Percentiles rank a stretch among this genome's conserved stretches.
phyloP scores from a whole-genome alignment of 2,329 filamentous ascomycete species.

The Lasiodiplodia citricola region DNA sequence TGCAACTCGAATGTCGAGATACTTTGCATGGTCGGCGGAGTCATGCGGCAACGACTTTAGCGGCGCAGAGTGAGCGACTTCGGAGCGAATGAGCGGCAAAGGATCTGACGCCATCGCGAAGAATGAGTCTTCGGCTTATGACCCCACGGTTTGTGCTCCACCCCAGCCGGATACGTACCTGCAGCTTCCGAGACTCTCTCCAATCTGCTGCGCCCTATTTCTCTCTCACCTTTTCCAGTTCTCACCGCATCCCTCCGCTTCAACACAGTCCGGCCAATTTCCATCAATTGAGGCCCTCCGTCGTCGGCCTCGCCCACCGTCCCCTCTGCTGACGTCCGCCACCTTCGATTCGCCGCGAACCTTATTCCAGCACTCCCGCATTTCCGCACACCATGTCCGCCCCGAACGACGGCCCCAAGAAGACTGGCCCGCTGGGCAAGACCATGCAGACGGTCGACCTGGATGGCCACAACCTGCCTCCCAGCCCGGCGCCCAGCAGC shows the following conservation, averaged over 20 bases:
- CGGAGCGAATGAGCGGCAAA: conserved; percentile 23
- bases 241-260: conserved; percentile 5
- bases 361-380: neutral
- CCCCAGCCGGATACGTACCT: conserved; percentile 19
- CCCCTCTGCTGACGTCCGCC: neutral
- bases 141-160: conserved; percentile 26
- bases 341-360: neutral
- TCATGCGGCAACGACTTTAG: conserved; percentile 17
- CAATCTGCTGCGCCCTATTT: conserved; percentile 8
- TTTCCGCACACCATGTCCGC: conserved; percentile 16
- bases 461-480: conserved; percentile 47
- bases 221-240: neutral
- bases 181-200: conserved; percentile 20
- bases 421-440: conserved; percentile 40
- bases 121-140: conserved; percentile 23
- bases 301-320: neutral
- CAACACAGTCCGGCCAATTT: neutral
- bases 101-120: conserved; percentile 24
- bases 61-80: conserved; percentile 4
- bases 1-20: neutral
- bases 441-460: conserved; percentile 46
- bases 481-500: conserved; percentile 88
- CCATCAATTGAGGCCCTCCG: conserved; percentile 8
- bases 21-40: neutral
- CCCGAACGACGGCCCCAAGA: conserved; percentile 23